Base-by-base conservation (phyloP, 1,284 basidiomycete genomes). In the Ganoderma boninense region DNA sequence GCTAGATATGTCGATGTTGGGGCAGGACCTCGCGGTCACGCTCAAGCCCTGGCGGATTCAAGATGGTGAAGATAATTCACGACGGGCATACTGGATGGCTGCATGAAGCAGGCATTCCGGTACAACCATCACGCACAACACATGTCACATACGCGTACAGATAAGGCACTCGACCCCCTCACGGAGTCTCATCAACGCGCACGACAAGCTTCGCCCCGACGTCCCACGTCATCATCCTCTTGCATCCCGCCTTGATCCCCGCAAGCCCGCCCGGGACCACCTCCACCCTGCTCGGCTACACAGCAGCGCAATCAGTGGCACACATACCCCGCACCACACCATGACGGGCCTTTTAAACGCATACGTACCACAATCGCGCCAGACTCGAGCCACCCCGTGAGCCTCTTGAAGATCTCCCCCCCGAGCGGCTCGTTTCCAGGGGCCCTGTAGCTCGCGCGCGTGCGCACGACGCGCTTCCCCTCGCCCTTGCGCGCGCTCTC, bases 281-380 rank as follows among this genome's bases (percentile, higher is more conserved):
- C 71, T 80, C 77, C 0, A 79, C 74, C n/a, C 69, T 71, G 69
- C 79, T 79, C 0, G 80, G 79, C 80, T 80, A 46, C 40, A 4
- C 10, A 10, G 20, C 29, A 10, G 29, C 18, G 2, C 16, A 2
- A 5, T n/a, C 56, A 38, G n/a, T n/a, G n/a, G 56, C n/a, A n/a
- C n/a, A n/a, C n/a, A n/a, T n/a, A n/a, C 10, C 1, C 20, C 16
- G 20, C 32, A 60, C 4, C 42, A 20, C 13, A 44, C 35, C 29
- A 49, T 8, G 6, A n/a, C n/a, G n/a, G n/a, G n/a, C n/a, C n/a
- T n/a, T n/a, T n/a, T 38, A n/a, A 16, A 43, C 43, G 1, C 43
- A 35, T 2, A 61, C 69, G 4, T 13, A 71, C 70, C 65, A 62
- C 60, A 40, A 72, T 54, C n/a, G 59, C 35, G 3, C 69, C 69